A percentile compares a stretch with the other conserved stretches of the same genome.
phyloP scores from a whole-genome alignment of 768 basidiomycete genomes.

The Leucocoprinus birnbaumii region DNA sequence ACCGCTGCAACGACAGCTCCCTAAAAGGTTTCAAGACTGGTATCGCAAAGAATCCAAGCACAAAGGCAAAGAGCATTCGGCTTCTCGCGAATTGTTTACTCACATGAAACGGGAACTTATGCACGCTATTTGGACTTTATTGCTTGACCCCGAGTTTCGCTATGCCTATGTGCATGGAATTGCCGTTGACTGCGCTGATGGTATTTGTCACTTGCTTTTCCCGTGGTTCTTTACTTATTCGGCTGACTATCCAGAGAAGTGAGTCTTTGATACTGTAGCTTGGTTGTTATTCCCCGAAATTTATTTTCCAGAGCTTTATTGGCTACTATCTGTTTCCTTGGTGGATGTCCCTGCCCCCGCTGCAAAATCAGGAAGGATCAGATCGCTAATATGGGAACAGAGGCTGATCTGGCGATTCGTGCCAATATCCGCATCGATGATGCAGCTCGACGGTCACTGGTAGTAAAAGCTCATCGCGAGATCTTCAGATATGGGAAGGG shows the following conservation, averaged over 20 bases:
- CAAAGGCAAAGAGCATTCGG: not conserved
- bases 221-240: constrained; percentile 32
- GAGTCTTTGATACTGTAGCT: constrained; percentile 4
- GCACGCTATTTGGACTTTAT: constrained; percentile 22
- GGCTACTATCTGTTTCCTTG: constrained; percentile 17
- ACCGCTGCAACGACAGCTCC: too few species aligned
- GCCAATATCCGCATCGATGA: not conserved
- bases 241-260: constrained; percentile 42
- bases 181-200: constrained; percentile 26
- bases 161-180: constrained; percentile 31
- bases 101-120: constrained; percentile 20
- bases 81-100: not conserved
- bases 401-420: not conserved
- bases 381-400: constrained; percentile 12
- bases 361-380: constrained; percentile 13
- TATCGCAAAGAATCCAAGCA: not conserved
- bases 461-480: not conserved
- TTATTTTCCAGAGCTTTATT: constrained; percentile 25
- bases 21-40: constrained; percentile 17
- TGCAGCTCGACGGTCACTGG: not conserved
- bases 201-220: constrained; percentile 25
- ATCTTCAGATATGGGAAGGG: not conserved
- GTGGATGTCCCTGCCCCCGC: constrained; percentile 18
- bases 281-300: not conserved
- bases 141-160: constrained; percentile 32